A percentile compares a stretch with the other conserved stretches of the same genome.
Conservation (phyloP, 2,329 filamentous ascomycete genomes). For the Neonectria punicea region DNA sequence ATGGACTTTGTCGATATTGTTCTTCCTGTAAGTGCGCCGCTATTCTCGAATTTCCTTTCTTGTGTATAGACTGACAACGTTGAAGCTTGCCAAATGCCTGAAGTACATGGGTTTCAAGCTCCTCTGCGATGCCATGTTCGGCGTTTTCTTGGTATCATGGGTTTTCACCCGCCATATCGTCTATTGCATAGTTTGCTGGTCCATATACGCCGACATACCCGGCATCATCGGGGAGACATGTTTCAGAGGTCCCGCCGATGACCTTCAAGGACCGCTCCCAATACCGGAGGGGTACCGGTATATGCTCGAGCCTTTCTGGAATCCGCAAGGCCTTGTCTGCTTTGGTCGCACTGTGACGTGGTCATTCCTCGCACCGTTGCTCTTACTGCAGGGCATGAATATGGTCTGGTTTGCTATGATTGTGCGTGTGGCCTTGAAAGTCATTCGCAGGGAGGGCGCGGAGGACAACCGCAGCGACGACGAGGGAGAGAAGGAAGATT, state of each 20-base stretch:
- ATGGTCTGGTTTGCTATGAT: conserved; percentile 27
- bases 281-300: conserved; percentile 10
- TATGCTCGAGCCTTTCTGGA: conserved; percentile 21
- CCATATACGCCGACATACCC: conserved; percentile 46
- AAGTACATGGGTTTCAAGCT: conserved; percentile 84
- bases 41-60: too few species aligned
- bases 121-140: conserved; percentile 84
- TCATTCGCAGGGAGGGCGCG: conserved; percentile 17
- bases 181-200: conserved; percentile 84
- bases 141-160: conserved; percentile 86
- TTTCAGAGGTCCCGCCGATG: conserved; percentile 6
- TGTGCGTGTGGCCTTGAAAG: conserved; percentile 17
- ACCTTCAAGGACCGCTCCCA: conserved; percentile 6
- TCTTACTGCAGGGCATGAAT: conserved; percentile 21
- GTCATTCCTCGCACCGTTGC: conserved; percentile 20
- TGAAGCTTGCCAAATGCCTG: conserved; percentile 86
- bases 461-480: conserved; percentile 27
- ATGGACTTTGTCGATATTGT: conserved; percentile 95
- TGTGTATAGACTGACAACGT: conserved; percentile 1
- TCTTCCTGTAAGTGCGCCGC: conserved; percentile 73
- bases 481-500: conserved; percentile 17
- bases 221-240: conserved; percentile 18
- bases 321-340: conserved; percentile 22
- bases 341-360: conserved; percentile 15
- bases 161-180: conserved; percentile 82